A percentile compares a stretch with the other conserved stretches of the same genome.
Conservation (phyloP, 345 rosid species). For the Laguncularia racemosa region DNA sequence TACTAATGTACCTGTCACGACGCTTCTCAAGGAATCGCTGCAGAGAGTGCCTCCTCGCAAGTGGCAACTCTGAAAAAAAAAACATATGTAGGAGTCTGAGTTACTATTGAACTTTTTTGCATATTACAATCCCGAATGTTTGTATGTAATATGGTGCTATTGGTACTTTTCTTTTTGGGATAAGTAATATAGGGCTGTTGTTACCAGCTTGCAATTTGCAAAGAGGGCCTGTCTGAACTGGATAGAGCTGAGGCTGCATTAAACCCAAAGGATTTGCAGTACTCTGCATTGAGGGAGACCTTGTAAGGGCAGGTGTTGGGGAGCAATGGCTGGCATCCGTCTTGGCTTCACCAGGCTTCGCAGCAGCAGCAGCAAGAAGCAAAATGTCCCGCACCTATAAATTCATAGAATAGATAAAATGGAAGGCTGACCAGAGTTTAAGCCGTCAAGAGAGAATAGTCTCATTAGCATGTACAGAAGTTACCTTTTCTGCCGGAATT, state of each 20-base stretch:
- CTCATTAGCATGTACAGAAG: neutral
- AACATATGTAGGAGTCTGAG: slow-evolving; percentile 3
- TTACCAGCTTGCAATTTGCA: slow-evolving; percentile 83
- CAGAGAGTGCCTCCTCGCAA: slow-evolving; percentile 84
- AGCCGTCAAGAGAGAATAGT: neutral
- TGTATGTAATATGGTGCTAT: neutral
- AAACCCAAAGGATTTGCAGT: slow-evolving; percentile 52
- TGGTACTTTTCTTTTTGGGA: neutral
- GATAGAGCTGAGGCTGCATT: slow-evolving; percentile 34
- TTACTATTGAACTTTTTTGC: neutral
- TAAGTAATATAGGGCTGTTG: neutral
- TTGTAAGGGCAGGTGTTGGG: slow-evolving; percentile 52
- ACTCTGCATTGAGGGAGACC: slow-evolving; percentile 82
- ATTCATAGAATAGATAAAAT: neutral
- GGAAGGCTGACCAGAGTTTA: neutral
- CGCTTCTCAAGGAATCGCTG: slow-evolving; percentile 90
- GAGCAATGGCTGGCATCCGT: slow-evolving; percentile 24
- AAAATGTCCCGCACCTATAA: slow-evolving; percentile 63
- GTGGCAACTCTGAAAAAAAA: slow-evolving; percentile 55
- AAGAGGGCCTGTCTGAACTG: slow-evolving; percentile 37
- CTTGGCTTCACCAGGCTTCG: slow-evolving; percentile 45
- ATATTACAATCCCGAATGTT: too few relatives aligned
- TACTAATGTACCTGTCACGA: slow-evolving; percentile 58
- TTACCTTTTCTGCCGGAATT: slow-evolving; percentile 67
- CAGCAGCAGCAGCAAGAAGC: slow-evolving; percentile 49